phyloP scores from a whole-genome alignment of 257 asterid genomes.

The Rubia yunnanensis region DNA sequence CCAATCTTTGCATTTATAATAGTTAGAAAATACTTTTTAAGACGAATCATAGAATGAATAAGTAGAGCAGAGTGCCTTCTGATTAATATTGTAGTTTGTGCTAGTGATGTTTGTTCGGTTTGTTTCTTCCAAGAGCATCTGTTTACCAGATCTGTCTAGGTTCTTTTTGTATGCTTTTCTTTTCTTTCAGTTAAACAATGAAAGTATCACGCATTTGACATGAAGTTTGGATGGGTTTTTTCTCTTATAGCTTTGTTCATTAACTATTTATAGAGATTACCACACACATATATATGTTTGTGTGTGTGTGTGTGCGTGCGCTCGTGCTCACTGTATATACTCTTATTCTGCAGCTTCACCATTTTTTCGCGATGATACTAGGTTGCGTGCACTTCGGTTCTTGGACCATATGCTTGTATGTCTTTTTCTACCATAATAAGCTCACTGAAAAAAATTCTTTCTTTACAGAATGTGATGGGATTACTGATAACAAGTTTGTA shows the following conservation, averaged over 20 bases:
- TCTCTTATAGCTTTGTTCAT: not conserved
- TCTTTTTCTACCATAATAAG: slow-evolving; percentile 11
- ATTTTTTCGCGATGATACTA: slow-evolving; percentile 87
- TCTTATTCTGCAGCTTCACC: slow-evolving; percentile 65
- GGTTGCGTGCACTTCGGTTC: slow-evolving; percentile 99
- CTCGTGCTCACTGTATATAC: not conserved
- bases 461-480: not conserved
- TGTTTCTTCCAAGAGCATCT: not conserved
- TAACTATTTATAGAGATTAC: not conserved
- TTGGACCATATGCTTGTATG: slow-evolving; percentile 97
- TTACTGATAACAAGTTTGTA: not conserved
- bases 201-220: not conserved
- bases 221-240: too few species aligned
- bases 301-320: not conserved
- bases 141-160: not conserved
- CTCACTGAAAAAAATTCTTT: not conserved
- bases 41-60: not conserved
- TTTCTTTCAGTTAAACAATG: not conserved
- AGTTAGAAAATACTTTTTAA: not conserved
- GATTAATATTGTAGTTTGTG: not conserved
- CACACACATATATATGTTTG: too few species aligned
- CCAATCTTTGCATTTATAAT: not conserved
- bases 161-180: not conserved
- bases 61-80: not conserved
- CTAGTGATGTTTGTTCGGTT: not conserved